Evolutionary conservation across 306 rosid genomes (phyloP).

Genomic region (Canavalia gladiata): DNA sequence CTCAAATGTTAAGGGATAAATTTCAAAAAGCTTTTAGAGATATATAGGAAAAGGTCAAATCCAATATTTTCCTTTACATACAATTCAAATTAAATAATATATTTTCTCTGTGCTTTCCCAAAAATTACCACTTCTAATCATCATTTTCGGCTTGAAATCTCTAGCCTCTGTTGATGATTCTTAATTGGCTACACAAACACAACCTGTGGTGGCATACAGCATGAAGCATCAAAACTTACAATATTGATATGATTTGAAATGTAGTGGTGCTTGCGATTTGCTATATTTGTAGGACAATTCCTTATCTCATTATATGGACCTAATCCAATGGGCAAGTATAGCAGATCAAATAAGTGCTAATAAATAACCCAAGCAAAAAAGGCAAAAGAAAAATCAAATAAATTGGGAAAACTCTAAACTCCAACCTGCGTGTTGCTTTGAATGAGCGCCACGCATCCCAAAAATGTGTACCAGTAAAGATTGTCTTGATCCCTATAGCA

Average conservation of each 20-base stretch:
- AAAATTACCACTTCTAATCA: not conserved
- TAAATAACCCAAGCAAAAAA: not conserved
- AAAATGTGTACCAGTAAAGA: not conserved
- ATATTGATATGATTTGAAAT: conserved; percentile 48
- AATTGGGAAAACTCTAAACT: not conserved
- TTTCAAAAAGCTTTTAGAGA: conserved; percentile 49
- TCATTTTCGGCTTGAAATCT: not conserved
- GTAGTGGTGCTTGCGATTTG: conserved; percentile 47
- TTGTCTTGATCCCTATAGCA: not conserved
- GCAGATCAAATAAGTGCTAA: not conserved
- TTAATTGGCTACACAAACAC: not conserved
- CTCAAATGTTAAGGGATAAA: conserved; percentile 25
- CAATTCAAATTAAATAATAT: not conserved
- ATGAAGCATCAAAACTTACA: not conserved
- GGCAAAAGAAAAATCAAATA: not conserved
- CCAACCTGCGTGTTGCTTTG: conserved; percentile 29
- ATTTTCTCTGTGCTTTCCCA: not conserved
- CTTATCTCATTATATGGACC: not conserved
- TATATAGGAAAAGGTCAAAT: conserved; percentile 42
- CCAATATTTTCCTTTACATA: conserved; percentile 47
- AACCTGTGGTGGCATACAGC: not conserved
- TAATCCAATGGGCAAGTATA: not conserved
- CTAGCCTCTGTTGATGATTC: too few species aligned
- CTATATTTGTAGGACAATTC: not conserved
- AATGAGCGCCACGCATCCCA: not conserved